phyloP scores from a whole-genome alignment of 345 rosid genomes.

The Psidium guajava region DNA sequence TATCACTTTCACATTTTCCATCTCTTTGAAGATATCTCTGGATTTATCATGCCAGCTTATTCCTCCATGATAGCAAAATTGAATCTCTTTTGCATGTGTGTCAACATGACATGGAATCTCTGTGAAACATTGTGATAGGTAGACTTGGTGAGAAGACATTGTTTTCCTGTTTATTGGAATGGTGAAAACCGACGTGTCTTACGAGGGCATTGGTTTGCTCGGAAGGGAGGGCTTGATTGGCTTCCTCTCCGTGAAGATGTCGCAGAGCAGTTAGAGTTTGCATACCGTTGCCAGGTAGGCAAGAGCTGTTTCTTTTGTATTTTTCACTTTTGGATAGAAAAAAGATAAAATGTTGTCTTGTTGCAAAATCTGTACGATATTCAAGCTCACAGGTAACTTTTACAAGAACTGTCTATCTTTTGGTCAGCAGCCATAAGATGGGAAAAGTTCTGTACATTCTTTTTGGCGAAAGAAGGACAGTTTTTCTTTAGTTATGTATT shows the following conservation, averaged over 20 bases:
- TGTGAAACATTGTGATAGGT: conserved; percentile 28
- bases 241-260: conserved; percentile 90
- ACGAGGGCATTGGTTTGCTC: conserved; percentile 98
- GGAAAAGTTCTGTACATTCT: not conserved
- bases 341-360: not conserved
- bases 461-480: not conserved
- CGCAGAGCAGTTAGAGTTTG: conserved; percentile 81
- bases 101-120: too few species aligned
- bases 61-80: too few species aligned
- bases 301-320: not conserved
- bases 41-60: too few species aligned
- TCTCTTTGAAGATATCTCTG: too few species aligned
- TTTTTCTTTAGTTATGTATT: not conserved
- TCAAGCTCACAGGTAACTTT: not conserved
- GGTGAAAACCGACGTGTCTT: conserved; percentile 95
- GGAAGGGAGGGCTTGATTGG: conserved; percentile 93
- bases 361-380: not conserved
- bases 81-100: too few species aligned
- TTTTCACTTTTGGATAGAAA: not conserved
- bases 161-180: conserved; percentile 93
- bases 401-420: not conserved
- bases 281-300: conserved; percentile 68
- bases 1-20: too few species aligned
- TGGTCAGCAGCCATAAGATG: not conserved
- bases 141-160: conserved; percentile 70